Evolutionary conservation across 2,329 filamentous ascomycete genomes (phyloP), one percentile per base, ranked within the genome.

Genomic region (Mollisia scopiformis): DNA sequence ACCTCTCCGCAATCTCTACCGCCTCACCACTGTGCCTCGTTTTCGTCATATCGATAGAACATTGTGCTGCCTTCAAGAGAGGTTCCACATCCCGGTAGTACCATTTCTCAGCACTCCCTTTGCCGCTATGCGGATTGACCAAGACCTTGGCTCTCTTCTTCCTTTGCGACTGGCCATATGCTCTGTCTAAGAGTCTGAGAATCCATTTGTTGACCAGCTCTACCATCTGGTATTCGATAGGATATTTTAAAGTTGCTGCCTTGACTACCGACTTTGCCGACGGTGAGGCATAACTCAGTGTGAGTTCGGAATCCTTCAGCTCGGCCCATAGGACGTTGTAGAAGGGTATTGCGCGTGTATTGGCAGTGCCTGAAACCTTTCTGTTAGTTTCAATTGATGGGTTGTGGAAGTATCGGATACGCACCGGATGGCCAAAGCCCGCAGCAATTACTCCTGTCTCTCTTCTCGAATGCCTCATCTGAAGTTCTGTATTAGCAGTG

Each of bases 61-160:
- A 95, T 55, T 86, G 82, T 1, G 95, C 93, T 0, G 93, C 93
- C 16, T 88, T 85, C 63, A 99, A 88, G 33, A 99, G 84, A 8
- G 94, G 93, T 71, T 89, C 88, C 49, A 93, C 90, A 65, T 94
- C 83, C 47, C 83, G 84, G 59, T 87, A 79, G 83, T 93, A 98
- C 65, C 88, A 83, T 72, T 86, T 90, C 63, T 85, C 78, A 1
- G 93, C 94, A 41, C 80, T 79, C 16, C 94, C 94, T 43, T 92
- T 90, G 0, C 95, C 95, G 14, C 93, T 92, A 69, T 93, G 90
- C 0, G 95, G 95, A 75, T 99, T 99, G 63, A 99, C 83, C 46
- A 98, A 79, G 13, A 98, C 88, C 74, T 95, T 96, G 64, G 95
- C 88, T 50, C 92, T 87, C 75, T 93, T 95, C 60, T 82, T 83